Evolutionary conservation across 441 rosid genomes (phyloP).

Genomic region (Isatis lusitanica): DNA sequence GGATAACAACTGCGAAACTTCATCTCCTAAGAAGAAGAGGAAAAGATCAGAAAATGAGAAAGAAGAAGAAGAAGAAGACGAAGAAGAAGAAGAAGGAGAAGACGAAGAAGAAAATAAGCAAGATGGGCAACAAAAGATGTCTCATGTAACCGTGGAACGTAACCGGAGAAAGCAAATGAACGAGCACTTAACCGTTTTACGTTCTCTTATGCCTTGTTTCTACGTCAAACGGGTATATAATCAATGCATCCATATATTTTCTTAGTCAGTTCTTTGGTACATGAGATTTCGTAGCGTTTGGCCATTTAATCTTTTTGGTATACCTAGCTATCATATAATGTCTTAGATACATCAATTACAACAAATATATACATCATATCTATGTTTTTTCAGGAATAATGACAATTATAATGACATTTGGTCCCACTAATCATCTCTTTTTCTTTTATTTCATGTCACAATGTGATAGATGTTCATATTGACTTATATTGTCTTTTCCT

Average conservation of each 20-base stretch:
- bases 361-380: conserved; percentile 15
- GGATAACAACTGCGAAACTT: conserved; percentile 22
- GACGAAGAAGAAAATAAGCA: conserved; percentile 43
- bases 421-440: conserved; percentile 26
- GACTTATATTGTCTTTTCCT: conserved; percentile 22
- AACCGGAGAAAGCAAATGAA: conserved; percentile 99
- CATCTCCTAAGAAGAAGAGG: conserved; percentile 57
- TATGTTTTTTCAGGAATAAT: conserved; percentile 12
- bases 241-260: neutral
- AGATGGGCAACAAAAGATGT: conserved; percentile 65
- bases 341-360: conserved; percentile 27
- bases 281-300: neutral
- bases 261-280: neutral
- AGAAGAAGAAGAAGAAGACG: conserved; percentile 27
- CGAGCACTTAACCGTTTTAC: conserved; percentile 73
- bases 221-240: conserved; percentile 83
- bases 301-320: conserved; percentile 9
- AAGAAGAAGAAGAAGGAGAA: conserved; percentile 12
- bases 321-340: conserved; percentile 13
- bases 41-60: conserved; percentile 17
- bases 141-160: conserved; percentile 92
- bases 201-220: conserved; percentile 96
- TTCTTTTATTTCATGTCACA: conserved; percentile 4
- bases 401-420: conserved; percentile 28
- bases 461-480: conserved; percentile 2